A percentile compares a stretch with the other conserved stretches of the same genome.
Conservation (phyloP, 2,329 filamentous ascomycete genomes). For the Blumeriella jaapii region DNA sequence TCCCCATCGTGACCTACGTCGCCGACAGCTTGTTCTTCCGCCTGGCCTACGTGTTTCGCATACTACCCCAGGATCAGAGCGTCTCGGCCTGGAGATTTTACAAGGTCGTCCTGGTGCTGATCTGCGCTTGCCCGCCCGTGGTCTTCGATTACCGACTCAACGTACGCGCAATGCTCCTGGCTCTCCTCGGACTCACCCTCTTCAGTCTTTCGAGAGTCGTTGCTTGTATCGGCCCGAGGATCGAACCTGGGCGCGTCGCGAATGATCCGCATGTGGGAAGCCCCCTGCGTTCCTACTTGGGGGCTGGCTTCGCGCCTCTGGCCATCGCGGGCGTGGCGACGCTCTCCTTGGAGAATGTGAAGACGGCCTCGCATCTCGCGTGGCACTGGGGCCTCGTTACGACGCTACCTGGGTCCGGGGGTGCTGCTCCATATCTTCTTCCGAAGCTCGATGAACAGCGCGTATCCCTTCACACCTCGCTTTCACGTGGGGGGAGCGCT, state of each 20-base stretch:
- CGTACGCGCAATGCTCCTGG: constrained; percentile 9
- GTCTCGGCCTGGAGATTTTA: constrained; percentile 10
- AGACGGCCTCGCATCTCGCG: constrained; percentile 11
- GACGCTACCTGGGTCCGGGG: constrained; percentile 14
- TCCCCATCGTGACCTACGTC: constrained; percentile 21
- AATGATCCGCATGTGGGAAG: too few species aligned
- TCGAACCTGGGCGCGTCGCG: constrained; percentile 8
- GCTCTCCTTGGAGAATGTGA: constrained; percentile 17
- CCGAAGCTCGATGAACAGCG: constrained; percentile 16
- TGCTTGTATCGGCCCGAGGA: constrained; percentile 14
- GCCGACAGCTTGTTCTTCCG: constrained; percentile 20
- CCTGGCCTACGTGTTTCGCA: constrained; percentile 9
- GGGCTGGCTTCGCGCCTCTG: constrained; percentile 18
- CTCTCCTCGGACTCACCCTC: constrained; percentile 14
- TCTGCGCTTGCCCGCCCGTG: constrained; percentile 7
- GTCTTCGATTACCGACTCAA: constrained; percentile 21
- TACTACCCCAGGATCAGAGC: constrained; percentile 12
- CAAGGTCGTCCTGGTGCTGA: constrained; percentile 12
- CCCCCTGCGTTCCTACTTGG: constrained; percentile 15
- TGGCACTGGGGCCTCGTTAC: constrained; percentile 14
- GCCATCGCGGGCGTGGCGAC: constrained; percentile 17
- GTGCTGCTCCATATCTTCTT: constrained; percentile 20
- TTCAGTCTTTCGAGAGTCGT: constrained; percentile 19
- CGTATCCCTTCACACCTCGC: constrained; percentile 16
- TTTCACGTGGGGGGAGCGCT: constrained; percentile 17